Base-by-base conservation (phyloP, 78 protist genomes). In the Acrasis kona region DNA sequence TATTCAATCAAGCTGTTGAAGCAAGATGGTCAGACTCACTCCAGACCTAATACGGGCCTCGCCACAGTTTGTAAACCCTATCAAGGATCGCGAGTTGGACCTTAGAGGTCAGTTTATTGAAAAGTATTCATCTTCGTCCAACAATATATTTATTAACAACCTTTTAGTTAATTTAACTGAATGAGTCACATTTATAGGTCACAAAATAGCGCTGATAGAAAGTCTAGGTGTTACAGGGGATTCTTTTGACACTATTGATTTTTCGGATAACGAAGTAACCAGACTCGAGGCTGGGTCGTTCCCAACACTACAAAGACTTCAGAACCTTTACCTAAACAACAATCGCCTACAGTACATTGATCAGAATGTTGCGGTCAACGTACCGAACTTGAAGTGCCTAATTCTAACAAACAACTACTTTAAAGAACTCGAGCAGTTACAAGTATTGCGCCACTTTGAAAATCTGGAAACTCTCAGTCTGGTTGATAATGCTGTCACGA, bases 151-250 rank as follows among this genome's bases (percentile, higher is more conserved):
- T n/a, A n/a, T n/a, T n/a, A n/a, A n/a, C n/a, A n/a, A n/a, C n/a
- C n/a, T n/a, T n/a, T n/a, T n/a, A n/a, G n/a, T n/a, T n/a, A n/a
- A n/a, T n/a, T n/a, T n/a, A n/a, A n/a, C n/a, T n/a, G n/a, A n/a
- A n/a, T n/a, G n/a, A n/a, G n/a, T n/a, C n/a, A n/a, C n/a, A n/a
- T n/a, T n/a, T n/a, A n/a, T n/a, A n/a, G n/a, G n/a, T n/a, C 36
- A 70, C 6, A 4, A 42, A 70, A 70, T 70, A 4, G 71, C 74
- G 4, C 8, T 42, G 4, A 70, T 70, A 8, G 74, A 70, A 6
- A 70, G 36, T 70, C 74, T 70, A 38, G 4, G 71, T 38, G 74
- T 42, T 36, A 70, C 74, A 41, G 32, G 32, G 8, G 39, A 70
- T 6, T 39, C 34, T 38, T 70, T 70, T 42, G 4, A 42, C 8